Conservation (phyloP, 108 stramenopile genomes). For the Cyclotella choctawhatcheeana region DNA sequence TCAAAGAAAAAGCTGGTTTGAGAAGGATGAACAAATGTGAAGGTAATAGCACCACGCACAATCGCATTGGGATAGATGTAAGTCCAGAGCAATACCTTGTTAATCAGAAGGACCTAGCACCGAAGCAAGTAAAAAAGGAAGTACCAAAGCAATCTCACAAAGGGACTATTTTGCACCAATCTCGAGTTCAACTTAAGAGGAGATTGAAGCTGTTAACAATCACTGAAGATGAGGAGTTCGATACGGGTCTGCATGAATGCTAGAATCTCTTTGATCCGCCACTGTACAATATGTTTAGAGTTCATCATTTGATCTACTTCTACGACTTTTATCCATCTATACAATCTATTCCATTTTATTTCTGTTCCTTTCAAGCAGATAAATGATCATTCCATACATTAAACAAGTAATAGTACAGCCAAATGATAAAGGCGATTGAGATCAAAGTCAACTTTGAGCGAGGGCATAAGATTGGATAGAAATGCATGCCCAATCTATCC, state of each 20-base stretch:
- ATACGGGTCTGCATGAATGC: conserved; percentile 5
- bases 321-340: neutral
- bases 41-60: neutral
- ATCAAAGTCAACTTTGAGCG: conserved; percentile 49
- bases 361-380: conserved; percentile 1
- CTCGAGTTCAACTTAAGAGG: too few relatives aligned
- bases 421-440: conserved; percentile 37
- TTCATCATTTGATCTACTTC: neutral
- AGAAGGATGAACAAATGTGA: neutral
- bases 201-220: conserved; percentile 12
- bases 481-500: conserved; percentile 83
- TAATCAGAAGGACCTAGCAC: neutral
- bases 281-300: neutral
- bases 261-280: neutral
- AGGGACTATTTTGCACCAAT: too few relatives aligned
- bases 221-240: conserved; percentile 16
- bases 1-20: neutral
- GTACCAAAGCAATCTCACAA: neutral
- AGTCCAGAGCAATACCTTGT: neutral
- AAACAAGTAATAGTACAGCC: conserved; percentile 45
- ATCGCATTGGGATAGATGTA: neutral
- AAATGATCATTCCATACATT: conserved; percentile 38
- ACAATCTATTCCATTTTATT: neutral
- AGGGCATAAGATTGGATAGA: conserved; percentile 85
- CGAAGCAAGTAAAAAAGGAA: neutral